Conservation (phyloP, 164 flowering plant species). For the Paratinospora sagittata region DNA sequence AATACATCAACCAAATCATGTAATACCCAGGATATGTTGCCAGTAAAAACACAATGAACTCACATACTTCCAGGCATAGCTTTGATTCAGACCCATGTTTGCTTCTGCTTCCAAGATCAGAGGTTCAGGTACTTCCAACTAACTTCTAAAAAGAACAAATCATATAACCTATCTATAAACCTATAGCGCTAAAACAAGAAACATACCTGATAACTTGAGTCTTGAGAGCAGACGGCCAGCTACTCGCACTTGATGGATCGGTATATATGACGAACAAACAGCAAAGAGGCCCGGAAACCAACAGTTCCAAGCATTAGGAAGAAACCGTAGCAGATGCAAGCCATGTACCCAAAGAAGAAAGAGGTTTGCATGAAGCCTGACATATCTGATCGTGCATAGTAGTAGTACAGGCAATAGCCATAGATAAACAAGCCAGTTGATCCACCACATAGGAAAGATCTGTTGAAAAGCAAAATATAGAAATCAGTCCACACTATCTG, state of each 20-base stretch:
- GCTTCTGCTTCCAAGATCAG: constrained; percentile 19
- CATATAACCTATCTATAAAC: constrained; percentile 14
- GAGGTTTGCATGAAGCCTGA: constrained; percentile 43
- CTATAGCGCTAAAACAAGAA: constrained; percentile 2
- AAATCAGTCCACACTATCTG: not conserved
- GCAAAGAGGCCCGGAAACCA: constrained; percentile 36
- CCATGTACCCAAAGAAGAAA: constrained; percentile 42
- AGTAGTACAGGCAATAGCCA: constrained; percentile 37
- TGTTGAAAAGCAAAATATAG: constrained; percentile 12
- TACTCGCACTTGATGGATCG: constrained; percentile 39
- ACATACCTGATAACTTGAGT: constrained; percentile 15
- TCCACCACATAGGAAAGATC: constrained; percentile 37
- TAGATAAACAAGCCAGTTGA: constrained; percentile 35
- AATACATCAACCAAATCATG: not conserved
- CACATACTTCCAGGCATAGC: not conserved
- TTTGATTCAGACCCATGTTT: constrained; percentile 12
- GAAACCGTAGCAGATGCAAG: constrained; percentile 41
- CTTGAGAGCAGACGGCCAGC: not conserved
- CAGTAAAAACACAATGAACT: constrained; percentile 2
- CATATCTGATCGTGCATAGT: constrained; percentile 37
- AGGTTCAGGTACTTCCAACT: constrained; percentile 10
- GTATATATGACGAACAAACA: constrained; percentile 39
- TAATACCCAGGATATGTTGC: not conserved
- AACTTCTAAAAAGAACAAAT: constrained; percentile 8
- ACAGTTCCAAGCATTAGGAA: constrained; percentile 38